These are phyloP conservation scores for Xylariaceae sp. DNA, from an alignment of 2,329 filamentous ascomycete species.

Conservation along the genomic window DNA sequence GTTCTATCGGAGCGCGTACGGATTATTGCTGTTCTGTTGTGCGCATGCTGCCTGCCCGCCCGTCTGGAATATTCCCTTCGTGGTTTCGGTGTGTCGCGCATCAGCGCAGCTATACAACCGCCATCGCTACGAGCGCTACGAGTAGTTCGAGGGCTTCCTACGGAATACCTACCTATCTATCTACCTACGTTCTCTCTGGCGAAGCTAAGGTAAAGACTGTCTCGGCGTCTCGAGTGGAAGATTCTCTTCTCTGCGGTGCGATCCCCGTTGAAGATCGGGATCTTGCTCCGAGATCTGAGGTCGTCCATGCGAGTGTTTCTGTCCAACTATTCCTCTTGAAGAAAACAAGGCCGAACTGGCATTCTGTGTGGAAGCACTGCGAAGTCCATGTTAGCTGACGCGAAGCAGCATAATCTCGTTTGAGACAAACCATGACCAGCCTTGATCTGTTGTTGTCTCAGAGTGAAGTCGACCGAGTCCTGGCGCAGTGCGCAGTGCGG, in stretches of 20 bases:
- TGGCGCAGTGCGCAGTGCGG: constrained; percentile 19
- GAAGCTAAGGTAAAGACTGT: neutral
- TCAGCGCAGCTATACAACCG: neutral
- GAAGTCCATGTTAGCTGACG: neutral
- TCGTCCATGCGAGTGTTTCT: neutral
- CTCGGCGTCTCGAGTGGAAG: neutral
- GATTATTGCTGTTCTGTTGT: neutral
- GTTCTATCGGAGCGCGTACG: too few species aligned
- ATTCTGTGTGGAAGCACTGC: neutral
- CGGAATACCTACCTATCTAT: too few species aligned
- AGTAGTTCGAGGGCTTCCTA: too few species aligned
- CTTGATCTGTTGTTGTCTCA: constrained; percentile 15
- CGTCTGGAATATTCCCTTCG: too few species aligned
- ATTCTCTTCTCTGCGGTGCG: neutral
- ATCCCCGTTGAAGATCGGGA: neutral
- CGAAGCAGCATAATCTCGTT: neutral
- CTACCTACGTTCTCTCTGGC: too few species aligned
- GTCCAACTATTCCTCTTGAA: neutral
- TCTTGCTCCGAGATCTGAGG: neutral
- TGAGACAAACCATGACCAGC: constrained; percentile 16
- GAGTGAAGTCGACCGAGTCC: constrained; percentile 16
- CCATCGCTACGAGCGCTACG: neutral
- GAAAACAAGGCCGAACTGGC: neutral
- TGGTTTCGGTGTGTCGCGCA: neutral
- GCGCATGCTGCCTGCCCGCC: too few species aligned